phyloP scores from a whole-genome alignment of 805 yeast genomes.

The Schwanniomyces sp. region DNA sequence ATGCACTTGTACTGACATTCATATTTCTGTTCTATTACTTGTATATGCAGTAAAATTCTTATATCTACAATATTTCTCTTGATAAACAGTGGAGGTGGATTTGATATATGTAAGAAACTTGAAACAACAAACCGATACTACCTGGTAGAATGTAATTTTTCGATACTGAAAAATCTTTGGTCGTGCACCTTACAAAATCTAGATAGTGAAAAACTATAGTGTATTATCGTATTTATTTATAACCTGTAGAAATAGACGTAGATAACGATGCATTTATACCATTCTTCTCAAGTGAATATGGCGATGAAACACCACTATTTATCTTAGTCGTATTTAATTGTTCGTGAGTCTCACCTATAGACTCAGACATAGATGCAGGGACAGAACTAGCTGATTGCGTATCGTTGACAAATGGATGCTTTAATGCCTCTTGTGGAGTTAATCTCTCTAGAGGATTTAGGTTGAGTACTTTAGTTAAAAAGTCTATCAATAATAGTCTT shows the following conservation, averaged over 20 bases:
- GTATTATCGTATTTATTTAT: not conserved
- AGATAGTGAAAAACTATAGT: not conserved
- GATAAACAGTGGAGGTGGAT: not conserved
- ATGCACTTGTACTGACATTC: slow-evolving; percentile 89
- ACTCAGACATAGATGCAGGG: not conserved
- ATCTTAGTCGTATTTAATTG: not conserved
- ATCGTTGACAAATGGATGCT: slow-evolving; percentile 81
- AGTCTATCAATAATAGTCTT: slow-evolving; percentile 71
- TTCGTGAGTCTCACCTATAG: not conserved
- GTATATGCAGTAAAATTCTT: not conserved
- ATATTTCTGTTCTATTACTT: slow-evolving; percentile 30
- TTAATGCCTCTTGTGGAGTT: slow-evolving; percentile 93
- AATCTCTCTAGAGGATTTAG: slow-evolving; percentile 92
- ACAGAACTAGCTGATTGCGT: not conserved
- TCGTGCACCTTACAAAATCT: not conserved
- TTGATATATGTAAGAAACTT: not conserved
- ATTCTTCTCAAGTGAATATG: not conserved
- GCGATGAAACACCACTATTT: not conserved
- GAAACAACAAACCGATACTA: not conserved
- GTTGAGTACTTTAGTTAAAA: slow-evolving; percentile 73
- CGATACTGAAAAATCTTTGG: not conserved
- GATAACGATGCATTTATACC: not conserved
- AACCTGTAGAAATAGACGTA: slow-evolving; percentile 1
- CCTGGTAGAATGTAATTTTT: not conserved
- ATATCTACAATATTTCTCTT: not conserved